phyloP scores from a whole-genome alignment of 306 rosid genomes.

The Hippophae rhamnoides region DNA sequence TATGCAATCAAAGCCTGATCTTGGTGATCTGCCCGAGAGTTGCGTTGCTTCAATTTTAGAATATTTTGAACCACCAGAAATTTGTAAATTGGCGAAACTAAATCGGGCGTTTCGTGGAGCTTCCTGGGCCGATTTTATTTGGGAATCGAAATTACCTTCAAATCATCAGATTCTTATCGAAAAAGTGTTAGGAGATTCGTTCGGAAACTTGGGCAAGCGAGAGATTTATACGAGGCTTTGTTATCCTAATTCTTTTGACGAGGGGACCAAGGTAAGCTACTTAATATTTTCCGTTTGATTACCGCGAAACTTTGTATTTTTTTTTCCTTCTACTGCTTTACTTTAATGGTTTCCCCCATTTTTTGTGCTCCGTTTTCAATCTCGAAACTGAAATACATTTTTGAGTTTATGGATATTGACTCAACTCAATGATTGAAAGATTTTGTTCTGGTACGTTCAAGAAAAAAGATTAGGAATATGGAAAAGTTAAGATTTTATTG shows the following conservation, averaged over 20 bases:
- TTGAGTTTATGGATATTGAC: too few relatives aligned
- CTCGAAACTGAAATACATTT: too few relatives aligned
- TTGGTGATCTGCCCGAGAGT: slow-evolving; percentile 77
- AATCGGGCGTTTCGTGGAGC: slow-evolving; percentile 79
- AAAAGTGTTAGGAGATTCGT: slow-evolving; percentile 33
- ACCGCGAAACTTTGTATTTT: too few relatives aligned
- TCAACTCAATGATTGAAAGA: too few relatives aligned
- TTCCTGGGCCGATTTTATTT: slow-evolving; percentile 75
- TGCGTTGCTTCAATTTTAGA: slow-evolving; percentile 55
- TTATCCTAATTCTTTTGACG: slow-evolving; percentile 39
- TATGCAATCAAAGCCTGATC: slow-evolving; percentile 22
- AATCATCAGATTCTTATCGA: slow-evolving; percentile 39
- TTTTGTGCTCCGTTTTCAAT: too few relatives aligned
- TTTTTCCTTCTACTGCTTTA: too few relatives aligned
- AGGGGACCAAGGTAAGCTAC: slow-evolving; percentile 55
- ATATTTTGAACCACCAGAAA: slow-evolving; percentile 67
- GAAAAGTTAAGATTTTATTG: background rate
- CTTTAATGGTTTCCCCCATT: too few relatives aligned
- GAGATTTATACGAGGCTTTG: slow-evolving; percentile 59
- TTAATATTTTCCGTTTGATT: background rate
- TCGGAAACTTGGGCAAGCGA: slow-evolving; percentile 41
- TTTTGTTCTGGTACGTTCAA: background rate
- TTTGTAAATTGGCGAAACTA: slow-evolving; percentile 55
- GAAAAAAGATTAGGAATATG: background rate
- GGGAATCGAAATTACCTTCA: slow-evolving; percentile 81